Evolutionary conservation across 768 basidiomycete species (phyloP).

Genomic region (Lentinus brumalis): DNA sequence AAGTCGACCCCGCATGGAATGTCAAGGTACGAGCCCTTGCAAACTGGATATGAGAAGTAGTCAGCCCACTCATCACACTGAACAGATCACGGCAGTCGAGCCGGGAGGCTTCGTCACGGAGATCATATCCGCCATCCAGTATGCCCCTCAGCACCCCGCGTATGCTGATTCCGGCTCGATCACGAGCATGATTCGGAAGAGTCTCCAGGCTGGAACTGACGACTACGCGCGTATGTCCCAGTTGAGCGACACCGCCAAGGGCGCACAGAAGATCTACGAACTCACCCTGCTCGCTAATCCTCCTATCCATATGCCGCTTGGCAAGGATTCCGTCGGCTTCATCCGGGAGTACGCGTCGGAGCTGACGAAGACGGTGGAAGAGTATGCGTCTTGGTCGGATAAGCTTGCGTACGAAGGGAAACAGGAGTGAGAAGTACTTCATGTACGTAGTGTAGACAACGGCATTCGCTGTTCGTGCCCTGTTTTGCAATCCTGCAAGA

Average conservation of each 20-base stretch:
- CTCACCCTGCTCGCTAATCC: conserved; percentile 9
- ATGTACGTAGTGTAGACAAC: too few species aligned
- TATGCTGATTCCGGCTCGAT: not conserved
- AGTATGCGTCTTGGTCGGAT: conserved; percentile 15
- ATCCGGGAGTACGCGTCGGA: not conserved
- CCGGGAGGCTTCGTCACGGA: not conserved
- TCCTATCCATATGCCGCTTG: conserved; percentile 16
- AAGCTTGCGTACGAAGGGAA: not conserved
- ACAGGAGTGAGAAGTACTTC: too few species aligned
- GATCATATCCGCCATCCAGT: not conserved
- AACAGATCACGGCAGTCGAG: not conserved
- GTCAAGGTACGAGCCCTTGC: not conserved
- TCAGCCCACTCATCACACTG: not conserved
- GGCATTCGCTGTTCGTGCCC: too few species aligned
- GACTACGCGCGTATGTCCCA: not conserved
- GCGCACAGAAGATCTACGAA: conserved; percentile 16
- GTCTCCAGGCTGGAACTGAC: not conserved
- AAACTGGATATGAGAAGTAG: not conserved
- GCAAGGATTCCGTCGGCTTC: conserved; percentile 8
- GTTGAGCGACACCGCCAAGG: conserved; percentile 19
- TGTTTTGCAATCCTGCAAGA: too few species aligned
- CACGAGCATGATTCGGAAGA: not conserved
- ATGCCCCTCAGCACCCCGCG: not conserved
- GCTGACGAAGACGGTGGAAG: conserved; percentile 9
- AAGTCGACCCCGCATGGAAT: not conserved